phyloP scores from a whole-genome alignment of 306 rosid species.

The Glycine soja region DNA sequence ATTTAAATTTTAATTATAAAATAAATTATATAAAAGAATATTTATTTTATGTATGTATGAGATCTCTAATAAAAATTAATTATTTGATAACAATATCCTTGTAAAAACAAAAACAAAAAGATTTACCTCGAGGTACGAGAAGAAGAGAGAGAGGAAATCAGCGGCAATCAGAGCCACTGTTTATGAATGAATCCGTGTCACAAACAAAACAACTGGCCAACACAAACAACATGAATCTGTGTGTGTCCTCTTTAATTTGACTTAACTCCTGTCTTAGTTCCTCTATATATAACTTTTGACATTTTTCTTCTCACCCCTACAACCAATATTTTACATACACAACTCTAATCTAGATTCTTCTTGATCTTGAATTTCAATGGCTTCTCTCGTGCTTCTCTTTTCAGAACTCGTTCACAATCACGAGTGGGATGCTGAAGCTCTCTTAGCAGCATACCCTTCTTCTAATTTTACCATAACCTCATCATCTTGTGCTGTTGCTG shows the following conservation, averaged over 20 bases:
- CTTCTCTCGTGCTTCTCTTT: constrained; percentile 52
- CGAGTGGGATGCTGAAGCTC: constrained; percentile 42
- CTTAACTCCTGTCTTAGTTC: not conserved
- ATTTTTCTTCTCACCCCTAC: not conserved
- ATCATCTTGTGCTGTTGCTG: constrained; percentile 13
- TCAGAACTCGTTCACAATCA: constrained; percentile 50
- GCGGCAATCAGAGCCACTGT: too few relatives aligned
- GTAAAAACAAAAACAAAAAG: too few relatives aligned
- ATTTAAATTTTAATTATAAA: too few relatives aligned
- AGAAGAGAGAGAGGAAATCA: too few relatives aligned
- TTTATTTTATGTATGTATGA: too few relatives aligned
- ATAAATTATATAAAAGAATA: too few relatives aligned
- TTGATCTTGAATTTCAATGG: constrained; percentile 27
- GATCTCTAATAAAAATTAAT: too few relatives aligned
- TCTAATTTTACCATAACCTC: not conserved
- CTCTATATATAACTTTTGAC: not conserved
- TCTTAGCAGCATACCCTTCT: constrained; percentile 47
- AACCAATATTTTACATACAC: not conserved
- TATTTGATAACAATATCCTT: too few relatives aligned
- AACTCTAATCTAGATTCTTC: not conserved
- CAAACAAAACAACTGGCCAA: too few relatives aligned
- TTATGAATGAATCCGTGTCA: too few relatives aligned
- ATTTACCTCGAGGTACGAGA: too few relatives aligned
- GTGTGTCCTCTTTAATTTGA: not conserved
- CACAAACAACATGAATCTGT: too few relatives aligned